Evolutionary conservation across 2,329 filamentous ascomycete genomes (phyloP), one percentile per base, ranked within the genome.

Genomic region (Atkinsonella texensis): DNA sequence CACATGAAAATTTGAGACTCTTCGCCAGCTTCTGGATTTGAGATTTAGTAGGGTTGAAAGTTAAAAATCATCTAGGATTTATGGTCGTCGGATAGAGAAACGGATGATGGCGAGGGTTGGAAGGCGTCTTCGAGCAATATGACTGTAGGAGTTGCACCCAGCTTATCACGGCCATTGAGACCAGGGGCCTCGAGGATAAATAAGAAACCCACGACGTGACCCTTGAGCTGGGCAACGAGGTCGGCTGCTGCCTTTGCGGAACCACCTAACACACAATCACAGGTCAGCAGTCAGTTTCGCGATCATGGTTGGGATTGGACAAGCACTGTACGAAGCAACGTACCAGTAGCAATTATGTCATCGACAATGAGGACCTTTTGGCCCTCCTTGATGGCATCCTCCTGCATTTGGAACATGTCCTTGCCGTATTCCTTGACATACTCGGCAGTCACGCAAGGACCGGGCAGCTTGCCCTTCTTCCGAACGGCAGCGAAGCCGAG

Each of bases 271-370:
- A 17, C 23, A 39, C n/a, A 3, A 23, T 10, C 9, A 48, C 23
- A 35, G 18, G 48, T 49, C 41, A 49, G 48, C 39, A n/a, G 11
- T 46, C 28, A 20, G 1, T 18, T 41, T 35, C 23, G 13, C 13
- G 20, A 5, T 11, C n/a, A 39, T 20, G 0, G 18, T 23, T 17
- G 10, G 4, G 28, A 42, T 6, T 15, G 11, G 7, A 20, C 12
- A 8, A 3, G 12, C 20, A 7, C 12, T 6, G 12, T 43, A 12
- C 4, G 17, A 23, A 32, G 28, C 41, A 48, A 72, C 84, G 68
- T 76, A 95, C 91, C 91, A 58, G 93, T 98, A 52, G 93, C 93
- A 73, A 98, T 97, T 65, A 98, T 95, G 68, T 98, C 93, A 69
- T 98, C 93, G 33, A 98, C 89, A 58, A 98, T 79, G 56, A 98